A percentile compares a stretch with the other conserved stretches of the same genome.
These are phyloP conservation scores for Rhizopogon rudus DNA, from an alignment of 768 basidiomycete species.

Conservation along the genomic window DNA sequence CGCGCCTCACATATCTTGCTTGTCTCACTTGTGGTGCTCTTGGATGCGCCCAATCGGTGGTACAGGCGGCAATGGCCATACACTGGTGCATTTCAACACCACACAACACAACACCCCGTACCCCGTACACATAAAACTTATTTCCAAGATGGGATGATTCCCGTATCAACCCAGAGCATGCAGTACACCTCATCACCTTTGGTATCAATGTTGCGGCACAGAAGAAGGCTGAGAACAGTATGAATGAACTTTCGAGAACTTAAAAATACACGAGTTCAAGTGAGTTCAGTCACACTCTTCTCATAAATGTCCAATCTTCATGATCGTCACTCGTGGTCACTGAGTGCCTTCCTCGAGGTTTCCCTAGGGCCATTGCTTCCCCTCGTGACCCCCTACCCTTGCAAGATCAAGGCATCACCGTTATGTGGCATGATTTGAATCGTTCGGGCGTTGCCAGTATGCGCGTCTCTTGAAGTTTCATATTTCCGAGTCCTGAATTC, in stretches of 20 bases:
- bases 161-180: slow-evolving; percentile 69
- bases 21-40: slow-evolving; percentile 83
- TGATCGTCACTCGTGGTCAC: too few species aligned
- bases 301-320: too few species aligned
- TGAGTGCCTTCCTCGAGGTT: too few species aligned
- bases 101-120: slow-evolving; percentile 45
- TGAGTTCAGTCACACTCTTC: too few species aligned
- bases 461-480: too few species aligned
- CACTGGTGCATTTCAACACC: slow-evolving; percentile 67
- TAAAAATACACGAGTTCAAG: too few species aligned
- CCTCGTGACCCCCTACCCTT: too few species aligned
- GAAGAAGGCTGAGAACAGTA: slow-evolving; percentile 91
- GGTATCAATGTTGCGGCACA: slow-evolving; percentile 82
- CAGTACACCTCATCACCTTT: slow-evolving; percentile 70
- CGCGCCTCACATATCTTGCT: slow-evolving; percentile 93
- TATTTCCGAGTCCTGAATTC: too few species aligned
- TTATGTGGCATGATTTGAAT: too few species aligned
- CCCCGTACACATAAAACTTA: slow-evolving; percentile 79
- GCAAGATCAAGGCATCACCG: too few species aligned
- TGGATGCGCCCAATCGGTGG: slow-evolving; percentile 89
- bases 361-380: too few species aligned
- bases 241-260: slow-evolving; percentile 79
- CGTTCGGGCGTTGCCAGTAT: too few species aligned
- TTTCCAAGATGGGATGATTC: slow-evolving; percentile 82
- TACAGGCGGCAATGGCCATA: slow-evolving; percentile 84